Conservation (phyloP, 805 yeast genomes). For the Lipomyces anomalus region DNA sequence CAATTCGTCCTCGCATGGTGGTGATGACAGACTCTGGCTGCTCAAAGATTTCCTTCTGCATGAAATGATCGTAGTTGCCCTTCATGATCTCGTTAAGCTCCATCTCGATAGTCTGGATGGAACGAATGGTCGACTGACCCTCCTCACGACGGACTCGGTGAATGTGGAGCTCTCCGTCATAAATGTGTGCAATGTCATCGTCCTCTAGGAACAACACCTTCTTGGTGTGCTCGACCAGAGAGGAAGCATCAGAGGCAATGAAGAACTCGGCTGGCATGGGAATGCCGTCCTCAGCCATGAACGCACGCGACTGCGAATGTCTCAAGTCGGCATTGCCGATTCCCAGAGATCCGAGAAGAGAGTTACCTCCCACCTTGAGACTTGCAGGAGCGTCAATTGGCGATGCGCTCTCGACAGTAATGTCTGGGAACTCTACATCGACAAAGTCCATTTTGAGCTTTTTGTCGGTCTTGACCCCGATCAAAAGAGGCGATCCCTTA, state of each 20-base stretch:
- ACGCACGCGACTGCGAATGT: constrained; percentile 94
- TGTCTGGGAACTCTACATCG: constrained; percentile 89
- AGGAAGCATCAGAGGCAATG: constrained; percentile 93
- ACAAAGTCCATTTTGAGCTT: constrained; percentile 96
- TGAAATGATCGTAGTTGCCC: constrained; percentile 92
- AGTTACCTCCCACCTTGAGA: constrained; percentile 24
- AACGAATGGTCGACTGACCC: constrained; percentile 82
- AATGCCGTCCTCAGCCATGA: constrained; percentile 84
- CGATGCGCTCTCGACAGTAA: constrained; percentile 14
- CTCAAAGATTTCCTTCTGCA: constrained; percentile 98
- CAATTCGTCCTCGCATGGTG: constrained; percentile 99
- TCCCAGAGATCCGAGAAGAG: constrained; percentile 37
- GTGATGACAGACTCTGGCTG: constrained; percentile 98
- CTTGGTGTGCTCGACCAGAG: constrained; percentile 94
- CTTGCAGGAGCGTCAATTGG: constrained; percentile 7
- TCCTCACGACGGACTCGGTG: constrained; percentile 83
- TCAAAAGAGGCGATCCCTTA: constrained; percentile 94
- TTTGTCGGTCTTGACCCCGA: constrained; percentile 94
- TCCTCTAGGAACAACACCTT: constrained; percentile 95
- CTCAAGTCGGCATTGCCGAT: constrained; percentile 61
- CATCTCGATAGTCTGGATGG: constrained; percentile 93
- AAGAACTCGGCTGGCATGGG: constrained; percentile 95
- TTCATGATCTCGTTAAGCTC: constrained; percentile 97
- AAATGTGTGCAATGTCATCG: constrained; percentile 97
- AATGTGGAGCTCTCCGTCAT: constrained; percentile 96